Base-by-base conservation (phyloP, 2,329 filamentous ascomycete genomes). In the Gliomastix tumulicola region DNA sequence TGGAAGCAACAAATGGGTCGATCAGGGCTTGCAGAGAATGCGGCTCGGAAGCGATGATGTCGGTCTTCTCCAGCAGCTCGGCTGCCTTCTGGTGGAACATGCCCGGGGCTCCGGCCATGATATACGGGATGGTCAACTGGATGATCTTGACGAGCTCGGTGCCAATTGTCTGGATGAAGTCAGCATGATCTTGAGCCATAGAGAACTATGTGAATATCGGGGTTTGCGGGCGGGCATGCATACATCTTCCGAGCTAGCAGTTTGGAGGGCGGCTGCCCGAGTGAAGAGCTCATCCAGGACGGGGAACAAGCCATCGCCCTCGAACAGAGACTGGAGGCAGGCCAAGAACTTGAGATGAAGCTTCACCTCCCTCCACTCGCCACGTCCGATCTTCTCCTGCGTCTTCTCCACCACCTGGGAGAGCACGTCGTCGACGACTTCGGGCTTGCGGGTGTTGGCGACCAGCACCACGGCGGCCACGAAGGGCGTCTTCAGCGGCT, bases 401-500 rank as follows among this genome's bases (percentile, higher is more conserved):
- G 82, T 65, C 35, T 71, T 69, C 23, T 69, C 65, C 3, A 73
- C 72, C 30, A 82, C 67, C 46, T 75, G 77, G 35, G 65, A 69
- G 46, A 97, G 68, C 16, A 94, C 68, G 44, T 88, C 77, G 25
- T 72, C 71, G 21, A 83, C 76, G 23, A 94, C 70, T 46, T 92
- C 84, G 5, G 83, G 71, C 54, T 87, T 88, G 49, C 84, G 65
- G 19, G 77, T 75, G 63, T 97, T 96, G 46, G 82, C 75, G 39
- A 88, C 75, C 40, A 95, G 72, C 30, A 94, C 74, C 12, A 90
- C 81, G 16, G 85, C 87, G 9, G 89, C 88, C 25, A 94, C 74
- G 56, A 96, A 97, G 0, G 92, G 90, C n/a, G 88, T 94, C 69
- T 97, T 97, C 60, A 98, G 82, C 2, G 92, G 92, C 63, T 98